Evolutionary conservation across 805 yeast genomes (phyloP).

Genomic region (Cyberlindnera saturnus): DNA sequence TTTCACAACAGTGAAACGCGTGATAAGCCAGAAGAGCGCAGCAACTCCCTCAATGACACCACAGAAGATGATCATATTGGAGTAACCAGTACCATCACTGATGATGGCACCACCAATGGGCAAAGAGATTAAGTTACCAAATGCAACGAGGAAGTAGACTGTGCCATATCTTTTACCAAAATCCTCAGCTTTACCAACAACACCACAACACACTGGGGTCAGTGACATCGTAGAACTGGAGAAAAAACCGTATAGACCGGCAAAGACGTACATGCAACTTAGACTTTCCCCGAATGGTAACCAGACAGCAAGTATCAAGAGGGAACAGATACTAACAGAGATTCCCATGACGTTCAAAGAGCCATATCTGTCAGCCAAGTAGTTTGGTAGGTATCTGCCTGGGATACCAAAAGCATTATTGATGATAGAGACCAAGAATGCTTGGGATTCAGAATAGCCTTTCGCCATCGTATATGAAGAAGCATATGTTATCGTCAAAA

Average conservation of each 20-base stretch:
- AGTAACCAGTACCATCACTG: constrained; percentile 20
- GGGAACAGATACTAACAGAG: constrained; percentile 37
- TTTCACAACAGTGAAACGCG: constrained; percentile 32
- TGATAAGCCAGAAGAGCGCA: constrained; percentile 9
- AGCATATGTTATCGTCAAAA: constrained; percentile 41
- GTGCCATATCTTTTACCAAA: constrained; percentile 69
- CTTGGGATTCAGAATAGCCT: constrained; percentile 34
- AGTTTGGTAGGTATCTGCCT: constrained; percentile 38
- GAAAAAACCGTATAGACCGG: constrained; percentile 52
- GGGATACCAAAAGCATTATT: constrained; percentile 34
- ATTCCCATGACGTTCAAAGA: constrained; percentile 30
- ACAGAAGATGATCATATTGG: constrained; percentile 35
- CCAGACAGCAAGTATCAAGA: constrained; percentile 53
- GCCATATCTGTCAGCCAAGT: constrained; percentile 32
- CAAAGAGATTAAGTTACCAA: constrained; percentile 41
- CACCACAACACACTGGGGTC: constrained; percentile 63
- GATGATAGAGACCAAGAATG: constrained; percentile 40
- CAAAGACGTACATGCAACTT: constrained; percentile 43
- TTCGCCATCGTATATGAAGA: constrained; percentile 43
- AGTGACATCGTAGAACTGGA: constrained; percentile 57
- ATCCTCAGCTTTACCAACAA: constrained; percentile 52
- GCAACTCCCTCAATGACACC: constrained; percentile 11
- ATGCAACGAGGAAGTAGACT: constrained; percentile 44
- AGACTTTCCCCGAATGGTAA: constrained; percentile 50
- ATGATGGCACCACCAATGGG: constrained; percentile 47